These are phyloP conservation scores for Erucastrum elatum DNA, from an alignment of 345 rosid species.

Conservation along the genomic window DNA sequence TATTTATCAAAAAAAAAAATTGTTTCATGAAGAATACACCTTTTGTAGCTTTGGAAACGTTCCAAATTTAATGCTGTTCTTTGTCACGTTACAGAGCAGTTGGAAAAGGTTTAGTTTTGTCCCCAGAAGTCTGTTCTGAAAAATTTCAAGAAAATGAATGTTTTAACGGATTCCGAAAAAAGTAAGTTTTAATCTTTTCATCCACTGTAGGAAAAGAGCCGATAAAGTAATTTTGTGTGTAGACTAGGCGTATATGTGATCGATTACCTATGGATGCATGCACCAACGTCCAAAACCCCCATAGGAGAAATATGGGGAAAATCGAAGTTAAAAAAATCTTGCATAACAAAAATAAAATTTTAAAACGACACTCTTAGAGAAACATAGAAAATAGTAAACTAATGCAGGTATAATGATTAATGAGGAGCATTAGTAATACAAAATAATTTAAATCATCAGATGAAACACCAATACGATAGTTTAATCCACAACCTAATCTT, in stretches of 20 bases:
- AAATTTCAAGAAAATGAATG: neutral
- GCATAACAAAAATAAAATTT: no score
- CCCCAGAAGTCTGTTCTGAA: neutral
- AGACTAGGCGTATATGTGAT: conserved; percentile 15
- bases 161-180: neutral
- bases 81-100: neutral
- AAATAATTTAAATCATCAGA: neutral
- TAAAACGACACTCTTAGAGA: no score
- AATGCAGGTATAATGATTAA: neutral
- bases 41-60: conserved; percentile 1
- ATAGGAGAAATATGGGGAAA: conserved; percentile 12
- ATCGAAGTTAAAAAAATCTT: neutral
- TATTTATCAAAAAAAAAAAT: no score
- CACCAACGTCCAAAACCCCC: conserved; percentile 14
- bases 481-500: neutral
- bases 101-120: neutral
- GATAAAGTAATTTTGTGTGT: neutral
- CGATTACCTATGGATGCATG: neutral
- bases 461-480: neutral
- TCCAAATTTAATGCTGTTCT: conserved; percentile 1
- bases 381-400: neutral
- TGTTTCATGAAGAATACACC: neutral
- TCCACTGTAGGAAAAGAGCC: neutral
- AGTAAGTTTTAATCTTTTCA: neutral
- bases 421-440: no score